phyloP scores from a whole-genome alignment of 805 yeast genomes.

The Tetrapisispora namnaoensis region DNA sequence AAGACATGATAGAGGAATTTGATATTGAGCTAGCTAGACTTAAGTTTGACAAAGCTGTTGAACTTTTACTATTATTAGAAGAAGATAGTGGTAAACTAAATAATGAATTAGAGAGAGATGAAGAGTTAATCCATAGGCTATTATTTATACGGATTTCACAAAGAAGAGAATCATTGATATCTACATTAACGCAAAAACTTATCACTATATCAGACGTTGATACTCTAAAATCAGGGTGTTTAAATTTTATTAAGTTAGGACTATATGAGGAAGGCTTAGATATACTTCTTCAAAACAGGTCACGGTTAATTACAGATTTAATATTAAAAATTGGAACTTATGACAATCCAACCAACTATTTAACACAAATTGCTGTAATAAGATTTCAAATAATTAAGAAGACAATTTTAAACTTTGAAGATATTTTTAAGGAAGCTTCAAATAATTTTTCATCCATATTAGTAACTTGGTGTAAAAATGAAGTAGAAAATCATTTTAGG shows the following conservation, averaged over 20 bases:
- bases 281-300: slow-evolving; percentile 39
- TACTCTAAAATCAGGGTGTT: slow-evolving; percentile 19
- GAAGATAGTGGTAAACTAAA: slow-evolving; percentile 4
- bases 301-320: slow-evolving; percentile 38
- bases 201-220: slow-evolving; percentile 22
- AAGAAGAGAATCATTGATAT: slow-evolving; percentile 26
- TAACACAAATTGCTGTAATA: slow-evolving; percentile 53
- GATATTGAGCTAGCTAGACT: slow-evolving; percentile 59
- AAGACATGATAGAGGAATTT: slow-evolving; percentile 56
- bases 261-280: slow-evolving; percentile 40
- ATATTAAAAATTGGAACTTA: slow-evolving; percentile 36
- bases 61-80: slow-evolving; percentile 28
- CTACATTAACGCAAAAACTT: slow-evolving; percentile 30
- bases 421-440: slow-evolving; percentile 36
- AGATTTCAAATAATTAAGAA: slow-evolving; percentile 50
- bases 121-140: slow-evolving; percentile 25
- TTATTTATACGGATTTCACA: slow-evolving; percentile 27
- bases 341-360: slow-evolving; percentile 49
- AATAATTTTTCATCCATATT: slow-evolving; percentile 42
- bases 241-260: slow-evolving; percentile 33
- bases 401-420: slow-evolving; percentile 45
- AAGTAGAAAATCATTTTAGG: slow-evolving; percentile 48
- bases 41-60: slow-evolving; percentile 38
- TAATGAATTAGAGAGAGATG: slow-evolving; percentile 17
- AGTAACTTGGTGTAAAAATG: slow-evolving; percentile 68